Conservation (phyloP, 108 stramenopile species). For the Phaeodactylum tricornutum region DNA sequence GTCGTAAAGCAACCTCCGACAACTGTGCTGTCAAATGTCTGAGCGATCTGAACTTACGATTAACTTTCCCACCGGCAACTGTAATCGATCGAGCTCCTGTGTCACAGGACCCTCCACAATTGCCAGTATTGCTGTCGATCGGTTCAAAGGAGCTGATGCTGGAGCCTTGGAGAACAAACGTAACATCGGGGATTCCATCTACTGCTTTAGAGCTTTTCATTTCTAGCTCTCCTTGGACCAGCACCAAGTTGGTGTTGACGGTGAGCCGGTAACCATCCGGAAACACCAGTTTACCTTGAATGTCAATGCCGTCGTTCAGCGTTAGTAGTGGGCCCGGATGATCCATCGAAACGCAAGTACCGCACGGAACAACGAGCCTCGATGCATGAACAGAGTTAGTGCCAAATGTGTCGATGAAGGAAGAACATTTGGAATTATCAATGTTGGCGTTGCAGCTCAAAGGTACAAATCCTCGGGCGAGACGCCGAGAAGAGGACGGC, state of each 20-base stretch:
- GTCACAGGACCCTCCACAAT: conserved; percentile 22
- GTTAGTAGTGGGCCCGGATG: not conserved
- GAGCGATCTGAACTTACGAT: not conserved
- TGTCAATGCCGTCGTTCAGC: not conserved
- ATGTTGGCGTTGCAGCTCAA: not conserved
- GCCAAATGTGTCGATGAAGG: not conserved
- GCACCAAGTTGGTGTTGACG: conserved; percentile 37
- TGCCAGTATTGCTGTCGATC: not conserved
- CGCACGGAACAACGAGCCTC: not conserved
- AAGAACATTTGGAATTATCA: not conserved
- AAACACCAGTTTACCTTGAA: conserved; percentile 1
- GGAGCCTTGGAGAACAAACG: conserved; percentile 11
- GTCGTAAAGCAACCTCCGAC: too few relatives aligned
- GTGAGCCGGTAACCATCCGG: not conserved
- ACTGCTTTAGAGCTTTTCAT: conserved; percentile 33
- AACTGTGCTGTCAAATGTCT: too few relatives aligned
- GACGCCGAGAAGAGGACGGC: too few relatives aligned
- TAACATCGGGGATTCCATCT: conserved; percentile 29
- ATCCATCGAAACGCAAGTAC: conserved; percentile 3
- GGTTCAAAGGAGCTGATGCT: conserved; percentile 17
- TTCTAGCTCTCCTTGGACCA: conserved; percentile 59
- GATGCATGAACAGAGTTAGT: not conserved
- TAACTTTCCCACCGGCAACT: conserved; percentile 47
- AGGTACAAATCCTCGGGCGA: too few relatives aligned
- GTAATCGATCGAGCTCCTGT: conserved; percentile 49